Conservation (phyloP, 192 early-diverging fungal genomes). For the Backusella morwellensis region DNA sequence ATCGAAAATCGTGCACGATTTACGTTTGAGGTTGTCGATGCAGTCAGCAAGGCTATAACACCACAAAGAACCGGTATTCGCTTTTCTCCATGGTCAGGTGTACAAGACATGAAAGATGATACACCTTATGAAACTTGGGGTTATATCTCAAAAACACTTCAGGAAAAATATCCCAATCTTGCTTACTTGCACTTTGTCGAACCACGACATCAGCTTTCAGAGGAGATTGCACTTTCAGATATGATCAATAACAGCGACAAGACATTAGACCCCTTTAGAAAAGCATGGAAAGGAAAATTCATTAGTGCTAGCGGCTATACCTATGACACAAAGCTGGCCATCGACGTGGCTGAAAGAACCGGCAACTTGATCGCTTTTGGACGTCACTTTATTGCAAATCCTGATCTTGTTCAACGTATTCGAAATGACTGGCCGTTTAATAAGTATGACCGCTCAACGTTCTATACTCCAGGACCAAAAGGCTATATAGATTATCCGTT, state of each 20-base stretch:
- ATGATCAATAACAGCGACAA: background rate
- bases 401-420: slow-evolving; percentile 26
- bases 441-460: slow-evolving; percentile 19
- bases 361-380: slow-evolving; percentile 29
- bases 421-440: slow-evolving; percentile 14
- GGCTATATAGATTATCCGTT: slow-evolving; percentile 32
- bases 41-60: slow-evolving; percentile 22
- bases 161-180: slow-evolving; percentile 18
- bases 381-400: slow-evolving; percentile 30
- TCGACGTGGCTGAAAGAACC: slow-evolving; percentile 5
- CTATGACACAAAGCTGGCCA: background rate
- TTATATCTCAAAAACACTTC: slow-evolving; percentile 14
- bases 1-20: slow-evolving; percentile 32
- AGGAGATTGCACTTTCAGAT: slow-evolving; percentile 46
- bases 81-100: slow-evolving; percentile 21
- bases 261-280: slow-evolving; percentile 11
- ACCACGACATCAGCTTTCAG: slow-evolving; percentile 9
- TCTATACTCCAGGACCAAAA: slow-evolving; percentile 2
- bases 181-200: slow-evolving; percentile 37
- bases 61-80: slow-evolving; percentile 33
- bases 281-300: slow-evolving; percentile 20
- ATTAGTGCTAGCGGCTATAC: slow-evolving; percentile 24
- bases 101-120: slow-evolving; percentile 38
- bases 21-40: slow-evolving; percentile 30
- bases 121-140: slow-evolving; percentile 24